phyloP scores from a whole-genome alignment of 495 filamentous ascomycete genomes.

The Aspergillus mulundensis region DNA sequence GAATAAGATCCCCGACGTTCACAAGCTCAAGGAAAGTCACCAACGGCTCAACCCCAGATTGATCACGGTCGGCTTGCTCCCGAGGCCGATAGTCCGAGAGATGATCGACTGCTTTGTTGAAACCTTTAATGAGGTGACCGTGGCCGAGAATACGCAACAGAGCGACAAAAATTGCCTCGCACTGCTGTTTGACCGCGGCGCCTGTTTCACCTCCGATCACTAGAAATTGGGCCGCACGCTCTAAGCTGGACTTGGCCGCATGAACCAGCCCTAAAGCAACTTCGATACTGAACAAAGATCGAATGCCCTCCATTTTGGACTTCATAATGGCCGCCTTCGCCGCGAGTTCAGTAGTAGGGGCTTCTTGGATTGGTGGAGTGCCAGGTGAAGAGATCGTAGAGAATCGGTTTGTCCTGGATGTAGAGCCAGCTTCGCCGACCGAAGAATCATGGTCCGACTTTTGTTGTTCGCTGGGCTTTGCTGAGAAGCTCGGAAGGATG shows the following conservation, averaged over 20 bases:
- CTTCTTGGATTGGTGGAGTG: conserved; percentile 54
- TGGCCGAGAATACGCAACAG: conserved; percentile 78
- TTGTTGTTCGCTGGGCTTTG: conserved; percentile 36
- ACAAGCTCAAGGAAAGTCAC: conserved; percentile 97
- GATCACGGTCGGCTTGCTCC: conserved; percentile 68
- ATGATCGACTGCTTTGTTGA: conserved; percentile 88
- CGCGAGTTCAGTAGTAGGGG: conserved; percentile 84
- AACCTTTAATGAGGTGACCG: conserved; percentile 85
- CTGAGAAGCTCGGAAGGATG: conserved; percentile 67
- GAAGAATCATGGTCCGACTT: conserved; percentile 34
- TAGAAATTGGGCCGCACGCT: conserved; percentile 79
- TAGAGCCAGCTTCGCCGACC: conserved; percentile 24
- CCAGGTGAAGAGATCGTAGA: conserved; percentile 45
- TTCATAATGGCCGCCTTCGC: conserved; percentile 98
- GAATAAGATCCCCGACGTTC: conserved; percentile 96
- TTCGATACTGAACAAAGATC: conserved; percentile 92
- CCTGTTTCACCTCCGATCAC: conserved; percentile 72
- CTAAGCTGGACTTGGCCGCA: conserved; percentile 82
- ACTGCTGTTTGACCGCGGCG: conserved; percentile 83
- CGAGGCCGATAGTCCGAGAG: conserved; percentile 88
- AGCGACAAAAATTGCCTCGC: conserved; percentile 80
- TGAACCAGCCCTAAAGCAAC: conserved; percentile 87
- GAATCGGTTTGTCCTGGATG: conserved; percentile 49
- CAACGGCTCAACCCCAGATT: conserved; percentile 76
- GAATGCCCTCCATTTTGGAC: conserved; percentile 85